phyloP scores from a whole-genome alignment of 441 rosid species.

The Omphalea diandra region DNA sequence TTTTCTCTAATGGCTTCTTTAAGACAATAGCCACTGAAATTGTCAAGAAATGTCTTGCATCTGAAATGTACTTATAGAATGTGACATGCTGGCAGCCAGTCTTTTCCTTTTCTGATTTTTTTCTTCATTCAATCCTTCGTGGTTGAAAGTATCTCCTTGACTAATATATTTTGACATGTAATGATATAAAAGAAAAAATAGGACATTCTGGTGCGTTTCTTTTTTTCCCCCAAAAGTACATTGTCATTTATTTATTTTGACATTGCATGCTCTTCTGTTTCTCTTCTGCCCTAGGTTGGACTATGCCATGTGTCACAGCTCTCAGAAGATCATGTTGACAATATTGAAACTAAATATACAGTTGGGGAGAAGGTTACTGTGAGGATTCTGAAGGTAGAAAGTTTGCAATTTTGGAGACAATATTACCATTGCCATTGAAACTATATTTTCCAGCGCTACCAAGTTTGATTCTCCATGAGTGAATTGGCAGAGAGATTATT shows the following conservation, averaged over 20 bases:
- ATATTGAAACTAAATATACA: slow-evolving; percentile 54
- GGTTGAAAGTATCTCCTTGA: background rate
- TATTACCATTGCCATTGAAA: background rate
- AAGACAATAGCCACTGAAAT: background rate
- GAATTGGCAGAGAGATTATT: background rate
- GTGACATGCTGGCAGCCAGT: background rate
- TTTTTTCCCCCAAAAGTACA: background rate
- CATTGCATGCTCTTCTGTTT: background rate
- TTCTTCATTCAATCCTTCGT: background rate
- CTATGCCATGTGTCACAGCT: slow-evolving; percentile 85
- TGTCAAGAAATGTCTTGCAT: background rate
- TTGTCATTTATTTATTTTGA: background rate
- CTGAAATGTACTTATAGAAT: background rate
- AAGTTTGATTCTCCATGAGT: background rate
- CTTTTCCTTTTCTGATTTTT: background rate
- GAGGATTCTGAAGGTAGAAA: slow-evolving; percentile 78
- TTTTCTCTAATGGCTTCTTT: background rate
- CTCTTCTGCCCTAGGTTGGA: slow-evolving; percentile 64
- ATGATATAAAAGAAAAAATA: background rate
- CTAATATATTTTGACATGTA: background rate
- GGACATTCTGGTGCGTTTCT: background rate
- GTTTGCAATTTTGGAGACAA: background rate
- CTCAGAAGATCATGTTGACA: slow-evolving; percentile 58
- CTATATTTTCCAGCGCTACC: background rate
- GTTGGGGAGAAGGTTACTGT: slow-evolving; percentile 79